phyloP scores from a whole-genome alignment of 1,284 basidiomycete species.

The Pascua sp. region DNA sequence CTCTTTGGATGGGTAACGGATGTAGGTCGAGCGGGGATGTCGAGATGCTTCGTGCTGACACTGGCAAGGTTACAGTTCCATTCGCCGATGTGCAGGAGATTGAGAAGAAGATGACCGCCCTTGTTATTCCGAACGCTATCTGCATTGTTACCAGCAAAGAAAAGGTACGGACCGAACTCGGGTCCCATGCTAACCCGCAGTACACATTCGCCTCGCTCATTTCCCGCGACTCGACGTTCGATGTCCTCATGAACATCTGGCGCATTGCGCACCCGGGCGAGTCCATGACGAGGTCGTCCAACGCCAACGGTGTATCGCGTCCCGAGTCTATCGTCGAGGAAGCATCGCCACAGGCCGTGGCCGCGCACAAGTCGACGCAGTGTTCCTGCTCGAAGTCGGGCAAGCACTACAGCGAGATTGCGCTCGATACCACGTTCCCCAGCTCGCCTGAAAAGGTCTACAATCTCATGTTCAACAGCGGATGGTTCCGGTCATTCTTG shows the following conservation, averaged over 20 bases:
- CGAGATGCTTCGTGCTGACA: slow-evolving; percentile 6
- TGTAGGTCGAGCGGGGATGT: slow-evolving; percentile 58
- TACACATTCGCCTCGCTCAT: slow-evolving; percentile 96
- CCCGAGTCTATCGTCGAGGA: slow-evolving; percentile 29
- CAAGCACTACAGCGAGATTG: slow-evolving; percentile 68
- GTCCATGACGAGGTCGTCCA: slow-evolving; percentile 24
- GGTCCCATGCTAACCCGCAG: slow-evolving; percentile 49
- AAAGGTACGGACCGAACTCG: slow-evolving; percentile 36
- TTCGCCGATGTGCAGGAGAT: slow-evolving; percentile 85
- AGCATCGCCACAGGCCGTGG: slow-evolving; percentile 3
- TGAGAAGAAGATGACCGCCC: slow-evolving; percentile 97
- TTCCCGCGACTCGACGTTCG: slow-evolving; percentile 90
- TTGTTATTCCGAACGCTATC: slow-evolving; percentile 97
- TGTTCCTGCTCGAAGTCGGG: slow-evolving; percentile 73
- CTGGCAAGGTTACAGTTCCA: slow-evolving; percentile 78
- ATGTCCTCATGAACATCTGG: slow-evolving; percentile 97
- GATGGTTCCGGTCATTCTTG: slow-evolving; percentile 94
- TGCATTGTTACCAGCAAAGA: slow-evolving; percentile 74
- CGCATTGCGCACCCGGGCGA: slow-evolving; percentile 79
- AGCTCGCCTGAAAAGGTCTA: slow-evolving; percentile 92
- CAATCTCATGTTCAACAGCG: slow-evolving; percentile 92
- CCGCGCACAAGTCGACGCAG: slow-evolving; percentile 53
- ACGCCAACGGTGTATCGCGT: slow-evolving; percentile 19
- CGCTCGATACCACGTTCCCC: slow-evolving; percentile 74
- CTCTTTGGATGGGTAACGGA: slow-evolving; percentile 99